Percentiles rank a stretch among this genome's conserved stretches.
phyloP scores from a whole-genome alignment of 495 filamentous ascomycete genomes.

The Aspergillus saccharolyticus region DNA sequence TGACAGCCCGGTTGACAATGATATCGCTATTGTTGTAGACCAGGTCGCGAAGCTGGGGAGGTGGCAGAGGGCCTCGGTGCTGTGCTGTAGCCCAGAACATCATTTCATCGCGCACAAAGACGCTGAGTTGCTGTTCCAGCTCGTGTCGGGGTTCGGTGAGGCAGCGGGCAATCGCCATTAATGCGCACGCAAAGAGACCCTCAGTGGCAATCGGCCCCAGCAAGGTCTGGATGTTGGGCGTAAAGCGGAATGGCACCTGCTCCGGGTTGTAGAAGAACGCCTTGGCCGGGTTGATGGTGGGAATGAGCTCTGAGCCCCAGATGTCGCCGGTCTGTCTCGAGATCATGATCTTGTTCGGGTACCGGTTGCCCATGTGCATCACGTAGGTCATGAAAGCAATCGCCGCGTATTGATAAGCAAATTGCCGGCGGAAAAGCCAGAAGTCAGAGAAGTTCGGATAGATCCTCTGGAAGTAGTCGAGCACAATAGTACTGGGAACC shows the following conservation, averaged over 20 bases:
- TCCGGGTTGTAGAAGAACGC: conserved; percentile 92
- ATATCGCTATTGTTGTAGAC: conserved; percentile 85
- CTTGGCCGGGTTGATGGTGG: conserved; percentile 70
- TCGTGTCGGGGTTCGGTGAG: conserved; percentile 88
- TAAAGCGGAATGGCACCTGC: conserved; percentile 92
- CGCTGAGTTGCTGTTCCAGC: conserved; percentile 82
- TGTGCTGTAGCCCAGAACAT: conserved; percentile 90
- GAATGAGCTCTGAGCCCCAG: conserved; percentile 92
- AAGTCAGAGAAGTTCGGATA: conserved; percentile 91
- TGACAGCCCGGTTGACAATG: conserved; percentile 83
- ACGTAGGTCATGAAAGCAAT: conserved; percentile 98
- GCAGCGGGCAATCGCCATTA: conserved; percentile 95
- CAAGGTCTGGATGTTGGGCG: conserved; percentile 89
- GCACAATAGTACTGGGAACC: conserved; percentile 71
- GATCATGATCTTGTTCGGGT: conserved; percentile 90
- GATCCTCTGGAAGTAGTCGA: conserved; percentile 84
- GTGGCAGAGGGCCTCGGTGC: conserved; percentile 61
- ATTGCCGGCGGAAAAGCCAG: conserved; percentile 95
- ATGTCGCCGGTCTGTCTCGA: conserved; percentile 85
- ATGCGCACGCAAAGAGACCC: conserved; percentile 82
- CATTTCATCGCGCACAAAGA: conserved; percentile 97
- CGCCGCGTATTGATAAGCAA: conserved; percentile 92
- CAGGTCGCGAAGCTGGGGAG: conserved; percentile 72
- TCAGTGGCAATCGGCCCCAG: conserved; percentile 95
- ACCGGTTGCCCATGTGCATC: conserved; percentile 90